These are phyloP conservation scores for Neurospora sp. DNA, from an alignment of 495 filamentous ascomycete species.

Conservation along the genomic window DNA sequence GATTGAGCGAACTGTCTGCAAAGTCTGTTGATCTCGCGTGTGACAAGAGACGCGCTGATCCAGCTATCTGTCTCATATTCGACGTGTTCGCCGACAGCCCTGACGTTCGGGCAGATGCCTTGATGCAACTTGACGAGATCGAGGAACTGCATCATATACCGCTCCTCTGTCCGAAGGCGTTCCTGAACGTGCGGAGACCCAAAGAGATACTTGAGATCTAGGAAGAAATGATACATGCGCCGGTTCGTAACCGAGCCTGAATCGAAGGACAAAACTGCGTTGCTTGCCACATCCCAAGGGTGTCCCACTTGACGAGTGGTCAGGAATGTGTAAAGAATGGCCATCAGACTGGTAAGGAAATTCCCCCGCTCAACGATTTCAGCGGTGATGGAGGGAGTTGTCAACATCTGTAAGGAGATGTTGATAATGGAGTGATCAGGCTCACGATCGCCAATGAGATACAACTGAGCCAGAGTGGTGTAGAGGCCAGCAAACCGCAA, in stretches of 20 bases:
- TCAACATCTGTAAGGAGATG: constrained; percentile 89
- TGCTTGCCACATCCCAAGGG: constrained; percentile 73
- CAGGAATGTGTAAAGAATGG: constrained; percentile 93
- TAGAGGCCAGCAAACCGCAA: constrained; percentile 89
- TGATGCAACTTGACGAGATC: constrained; percentile 93
- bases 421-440: constrained; percentile 98
- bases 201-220: constrained; percentile 83
- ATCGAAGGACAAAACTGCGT: constrained; percentile 82
- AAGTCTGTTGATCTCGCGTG: constrained; percentile 85
- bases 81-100: constrained; percentile 88
- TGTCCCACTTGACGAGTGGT: constrained; percentile 92
- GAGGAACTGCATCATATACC: constrained; percentile 87
- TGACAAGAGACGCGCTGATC: constrained; percentile 92
- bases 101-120: constrained; percentile 88
- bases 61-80: constrained; percentile 97
- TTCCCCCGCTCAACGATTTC: constrained; percentile 94
- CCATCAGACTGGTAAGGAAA: constrained; percentile 87
- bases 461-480: constrained; percentile 84
- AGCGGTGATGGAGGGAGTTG: constrained; percentile 88
- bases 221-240: constrained; percentile 93
- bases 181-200: constrained; percentile 78
- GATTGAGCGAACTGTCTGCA: constrained; percentile 82
- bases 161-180: constrained; percentile 66
- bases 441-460: constrained; percentile 91
- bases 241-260: constrained; percentile 87